Evolutionary conservation across 352 stramenopile species (phyloP), one percentile per base, ranked within the genome.

Genomic region (Pythium coloratum): DNA sequence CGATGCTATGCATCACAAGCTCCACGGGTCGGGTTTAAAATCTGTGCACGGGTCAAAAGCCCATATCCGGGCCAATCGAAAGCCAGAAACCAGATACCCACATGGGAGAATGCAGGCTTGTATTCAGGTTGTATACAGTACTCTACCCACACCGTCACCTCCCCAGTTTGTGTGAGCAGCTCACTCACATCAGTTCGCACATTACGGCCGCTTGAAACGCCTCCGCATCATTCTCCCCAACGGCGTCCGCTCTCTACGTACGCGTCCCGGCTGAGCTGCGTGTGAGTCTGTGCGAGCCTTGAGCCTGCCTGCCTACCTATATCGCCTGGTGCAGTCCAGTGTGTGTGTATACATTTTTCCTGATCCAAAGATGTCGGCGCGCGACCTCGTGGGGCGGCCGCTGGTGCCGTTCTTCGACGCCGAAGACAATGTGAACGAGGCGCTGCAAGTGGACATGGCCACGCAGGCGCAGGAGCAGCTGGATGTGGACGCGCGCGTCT

Each of bases 401-500:
- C 67, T 94, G 32, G 83, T 92, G 57, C 86, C 84, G 30, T 92
- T 88, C 62, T 92, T 92, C 59, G 85, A 91, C 62, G 69, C 69
- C 14, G 72, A 92, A 46, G 81, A 92, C 7, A 89, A 92, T 18
- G 82, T 94, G 40, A 94, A 94, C 71, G 75, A 81, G 53, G 55
- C 77, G 46, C 75, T 94, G 26, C 38, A 75, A 10, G 44, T 85
- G 3, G 73, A 77, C 60, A 69, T 73, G 30, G 68, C 70, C 46
- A 59, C 74, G 54, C 61, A 75, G 32, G 75, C 75, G 58, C 71
- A 75, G 49, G 84, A 92, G 38, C 69, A 79, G 24, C 78, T 92
- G 46, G 84, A 94, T 55, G 75, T 94, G 28, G 86, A 94, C 56
- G 86, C 86, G n/a, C 86, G 86, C 20, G 86, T 94, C 3, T 94